phyloP scores from a whole-genome alignment of 345 rosid species.

The Dovyalis caffra region DNA sequence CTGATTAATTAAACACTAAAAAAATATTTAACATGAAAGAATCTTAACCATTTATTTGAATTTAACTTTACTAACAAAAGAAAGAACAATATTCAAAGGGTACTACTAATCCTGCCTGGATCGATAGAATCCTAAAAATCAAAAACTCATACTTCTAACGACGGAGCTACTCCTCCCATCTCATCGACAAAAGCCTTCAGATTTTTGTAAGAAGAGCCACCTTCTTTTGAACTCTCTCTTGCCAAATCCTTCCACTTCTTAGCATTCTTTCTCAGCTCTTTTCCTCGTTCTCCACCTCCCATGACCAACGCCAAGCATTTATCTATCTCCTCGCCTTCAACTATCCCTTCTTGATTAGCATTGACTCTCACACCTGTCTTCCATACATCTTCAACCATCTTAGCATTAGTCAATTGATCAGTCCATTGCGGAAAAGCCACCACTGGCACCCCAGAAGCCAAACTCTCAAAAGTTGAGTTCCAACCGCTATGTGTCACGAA shows the following conservation, averaged over 20 bases:
- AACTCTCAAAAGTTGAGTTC: slow-evolving; percentile 43
- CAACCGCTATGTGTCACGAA: slow-evolving; percentile 50
- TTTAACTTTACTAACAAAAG: not conserved
- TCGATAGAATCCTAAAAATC: not conserved
- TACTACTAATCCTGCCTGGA: not conserved
- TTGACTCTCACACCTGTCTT: slow-evolving; percentile 26
- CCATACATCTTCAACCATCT: slow-evolving; percentile 39
- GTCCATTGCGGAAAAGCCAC: slow-evolving; percentile 41
- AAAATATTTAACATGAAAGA: not conserved
- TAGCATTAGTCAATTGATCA: slow-evolving; percentile 38
- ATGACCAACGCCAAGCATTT: slow-evolving; percentile 35
- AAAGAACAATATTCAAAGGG: not conserved
- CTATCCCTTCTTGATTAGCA: slow-evolving; percentile 16
- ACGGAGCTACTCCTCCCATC: not conserved
- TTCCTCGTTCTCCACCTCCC: slow-evolving; percentile 29
- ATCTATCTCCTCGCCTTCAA: slow-evolving; percentile 31
- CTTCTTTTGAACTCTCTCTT: slow-evolving; percentile 23
- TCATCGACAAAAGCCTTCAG: slow-evolving; percentile 28
- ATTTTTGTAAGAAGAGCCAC: slow-evolving; percentile 28
- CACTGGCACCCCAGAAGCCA: slow-evolving; percentile 37
- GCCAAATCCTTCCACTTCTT: slow-evolving; percentile 40
- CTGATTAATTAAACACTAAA: too few relatives aligned
- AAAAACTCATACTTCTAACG: not conserved
- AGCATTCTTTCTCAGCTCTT: slow-evolving; percentile 27
- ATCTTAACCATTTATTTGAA: not conserved